A percentile compares a stretch with the other conserved stretches of the same genome.
These are phyloP conservation scores for Geotrichum aggregatum DNA, from an alignment of 1,139 yeast species.

Conservation along the genomic window DNA sequence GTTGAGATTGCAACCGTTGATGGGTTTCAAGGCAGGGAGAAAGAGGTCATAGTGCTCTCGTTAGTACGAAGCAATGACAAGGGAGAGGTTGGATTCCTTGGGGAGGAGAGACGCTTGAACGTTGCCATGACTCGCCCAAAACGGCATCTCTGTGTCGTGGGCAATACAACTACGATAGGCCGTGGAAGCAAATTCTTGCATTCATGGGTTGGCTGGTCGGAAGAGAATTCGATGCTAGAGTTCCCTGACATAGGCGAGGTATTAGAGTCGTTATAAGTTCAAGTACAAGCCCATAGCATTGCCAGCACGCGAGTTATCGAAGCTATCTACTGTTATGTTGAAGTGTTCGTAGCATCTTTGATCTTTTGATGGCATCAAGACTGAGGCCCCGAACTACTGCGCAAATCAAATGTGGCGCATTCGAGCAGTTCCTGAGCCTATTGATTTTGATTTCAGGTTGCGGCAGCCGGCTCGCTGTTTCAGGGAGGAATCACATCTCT, in stretches of 20 bases:
- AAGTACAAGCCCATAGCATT: no score
- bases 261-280: slow-evolving; percentile 18
- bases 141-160: slow-evolving; percentile 78
- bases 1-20: slow-evolving; percentile 85
- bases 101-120: slow-evolving; percentile 62
- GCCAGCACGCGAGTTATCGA: no score
- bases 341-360: no score
- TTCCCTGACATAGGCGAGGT: slow-evolving; percentile 52
- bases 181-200: slow-evolving; percentile 39
- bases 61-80: slow-evolving; percentile 70
- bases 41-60: slow-evolving; percentile 76
- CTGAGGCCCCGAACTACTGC: no score
- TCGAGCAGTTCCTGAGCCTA: no score
- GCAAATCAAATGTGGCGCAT: no score
- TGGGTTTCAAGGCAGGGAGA: slow-evolving; percentile 90
- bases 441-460: not conserved
- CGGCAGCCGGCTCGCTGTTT: no score
- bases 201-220: slow-evolving; percentile 70
- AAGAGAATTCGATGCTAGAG: slow-evolving; percentile 60
- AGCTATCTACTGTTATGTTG: no score
- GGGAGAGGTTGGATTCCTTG: slow-evolving; percentile 68
- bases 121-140: slow-evolving; percentile 92
- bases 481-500: no score
- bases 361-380: no score
- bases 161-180: slow-evolving; percentile 65